Evolutionary conservation across 768 basidiomycete species (phyloP).

Genomic region (Xerocomellus amylosporus): DNA sequence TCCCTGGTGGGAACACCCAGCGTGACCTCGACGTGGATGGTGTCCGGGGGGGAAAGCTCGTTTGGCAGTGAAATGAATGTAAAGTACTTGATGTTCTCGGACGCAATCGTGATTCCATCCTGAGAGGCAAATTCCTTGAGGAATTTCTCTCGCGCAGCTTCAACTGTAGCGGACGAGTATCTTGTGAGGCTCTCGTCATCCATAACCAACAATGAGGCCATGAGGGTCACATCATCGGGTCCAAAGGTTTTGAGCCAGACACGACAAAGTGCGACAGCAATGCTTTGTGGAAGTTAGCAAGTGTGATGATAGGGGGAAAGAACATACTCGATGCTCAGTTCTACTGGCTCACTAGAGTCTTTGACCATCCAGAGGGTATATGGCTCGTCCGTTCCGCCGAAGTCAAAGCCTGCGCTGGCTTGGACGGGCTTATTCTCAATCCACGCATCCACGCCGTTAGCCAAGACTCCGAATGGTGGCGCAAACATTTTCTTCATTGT

Average conservation of each 20-base stretch:
- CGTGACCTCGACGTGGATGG: too few species aligned
- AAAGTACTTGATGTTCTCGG: too few species aligned
- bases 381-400: too few species aligned
- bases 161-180: too few species aligned
- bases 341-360: neutral
- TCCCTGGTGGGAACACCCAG: too few species aligned
- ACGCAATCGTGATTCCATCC: too few species aligned
- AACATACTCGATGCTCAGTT: conserved; percentile 8
- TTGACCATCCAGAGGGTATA: conserved; percentile 12
- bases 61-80: too few species aligned
- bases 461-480: conserved; percentile 5
- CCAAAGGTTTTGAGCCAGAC: conserved; percentile 10
- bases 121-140: too few species aligned
- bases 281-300: neutral
- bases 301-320: neutral
- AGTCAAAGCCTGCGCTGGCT: conserved; percentile 6
- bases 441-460: neutral
- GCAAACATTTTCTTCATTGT: conserved; percentile 8
- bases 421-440: neutral
- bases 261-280: conserved; percentile 12
- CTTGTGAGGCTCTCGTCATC: neutral
- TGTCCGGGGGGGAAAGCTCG: too few species aligned
- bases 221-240: conserved; percentile 12
- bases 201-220: conserved; percentile 8
- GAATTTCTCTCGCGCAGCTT: too few species aligned